Percentiles rank a stretch among this genome's conserved stretches.
Conservation (phyloP, 495 filamentous ascomycete species). For the Neurospora sublineolata region DNA sequence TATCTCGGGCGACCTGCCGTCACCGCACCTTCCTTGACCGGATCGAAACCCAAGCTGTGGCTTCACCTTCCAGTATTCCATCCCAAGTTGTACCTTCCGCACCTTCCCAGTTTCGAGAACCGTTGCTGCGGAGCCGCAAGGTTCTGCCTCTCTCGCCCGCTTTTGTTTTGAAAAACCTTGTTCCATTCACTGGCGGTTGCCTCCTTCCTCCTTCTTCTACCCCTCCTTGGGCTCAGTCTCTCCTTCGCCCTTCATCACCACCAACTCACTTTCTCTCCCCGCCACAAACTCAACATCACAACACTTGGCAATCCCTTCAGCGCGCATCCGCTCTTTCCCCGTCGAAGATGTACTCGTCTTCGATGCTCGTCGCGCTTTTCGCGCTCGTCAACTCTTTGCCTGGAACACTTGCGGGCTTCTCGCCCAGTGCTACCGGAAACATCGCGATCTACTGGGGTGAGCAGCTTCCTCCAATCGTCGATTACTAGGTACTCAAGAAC, state of each 20-base stretch:
- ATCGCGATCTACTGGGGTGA: conserved; percentile 55
- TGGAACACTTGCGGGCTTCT: conserved; percentile 32
- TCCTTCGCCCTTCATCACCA: not conserved
- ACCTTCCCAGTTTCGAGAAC: not conserved
- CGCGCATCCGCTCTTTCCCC: not conserved
- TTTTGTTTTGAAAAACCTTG: not conserved
- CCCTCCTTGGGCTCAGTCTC: not conserved
- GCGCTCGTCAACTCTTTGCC: conserved; percentile 3
- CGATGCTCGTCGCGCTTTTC: conserved; percentile 2
- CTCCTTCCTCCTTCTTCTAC: not conserved
- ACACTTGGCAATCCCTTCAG: not conserved
- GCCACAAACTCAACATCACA: not conserved
- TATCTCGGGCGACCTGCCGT: not conserved
- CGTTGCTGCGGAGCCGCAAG: not conserved
- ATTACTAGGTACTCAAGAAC: not conserved
- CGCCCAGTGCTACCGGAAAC: conserved; percentile 39
- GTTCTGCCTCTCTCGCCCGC: not conserved
- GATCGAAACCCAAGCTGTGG: not conserved
- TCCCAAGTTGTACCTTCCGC: not conserved
- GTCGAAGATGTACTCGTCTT: conserved; percentile 1
- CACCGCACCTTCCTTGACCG: not conserved
- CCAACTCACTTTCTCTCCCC: not conserved
- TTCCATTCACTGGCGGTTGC: not conserved
- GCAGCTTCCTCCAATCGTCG: not conserved
- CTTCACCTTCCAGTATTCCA: not conserved